phyloP scores from a whole-genome alignment of 768 basidiomycete species.

The button mushroom (Agaricus bisporus) region DNA sequence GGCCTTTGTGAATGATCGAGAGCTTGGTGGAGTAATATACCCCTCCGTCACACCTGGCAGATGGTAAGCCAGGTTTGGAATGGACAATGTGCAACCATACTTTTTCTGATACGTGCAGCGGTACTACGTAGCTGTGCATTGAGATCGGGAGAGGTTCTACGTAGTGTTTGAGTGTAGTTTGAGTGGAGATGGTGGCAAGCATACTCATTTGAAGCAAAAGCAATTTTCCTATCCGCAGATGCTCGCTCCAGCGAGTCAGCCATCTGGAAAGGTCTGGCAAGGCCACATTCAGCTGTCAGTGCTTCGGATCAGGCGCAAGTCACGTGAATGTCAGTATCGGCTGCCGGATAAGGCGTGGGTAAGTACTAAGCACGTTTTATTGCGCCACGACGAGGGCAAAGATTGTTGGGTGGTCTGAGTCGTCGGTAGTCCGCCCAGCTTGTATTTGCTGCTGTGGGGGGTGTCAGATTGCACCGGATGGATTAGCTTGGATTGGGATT shows the following conservation, averaged over 20 bases:
- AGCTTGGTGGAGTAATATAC: conserved; percentile 34
- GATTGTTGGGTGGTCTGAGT: no score
- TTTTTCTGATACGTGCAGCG: conserved; percentile 54
- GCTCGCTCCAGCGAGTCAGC: conserved; percentile 21
- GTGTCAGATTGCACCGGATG: background rate
- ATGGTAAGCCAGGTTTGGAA: background rate
- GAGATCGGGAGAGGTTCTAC: conserved; percentile 43
- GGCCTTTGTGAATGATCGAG: conserved; percentile 31
- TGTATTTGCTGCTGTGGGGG: background rate
- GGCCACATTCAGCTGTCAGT: no score
- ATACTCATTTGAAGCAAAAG: background rate
- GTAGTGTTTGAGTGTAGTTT: background rate
- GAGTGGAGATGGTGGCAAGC: background rate
- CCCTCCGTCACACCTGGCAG: conserved; percentile 55
- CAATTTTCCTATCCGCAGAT: conserved; percentile 17
- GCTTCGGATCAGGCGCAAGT: no score
- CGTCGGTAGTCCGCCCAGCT: background rate
- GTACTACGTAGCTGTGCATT: conserved; percentile 48
- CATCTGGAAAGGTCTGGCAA: background rate
- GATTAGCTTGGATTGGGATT: background rate
- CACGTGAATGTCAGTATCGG: no score
- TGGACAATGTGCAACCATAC: conserved; percentile 28
- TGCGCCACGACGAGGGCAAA: no score
- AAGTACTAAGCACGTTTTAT: background rate
- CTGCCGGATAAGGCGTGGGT: background rate